Evolutionary conservation across 1,139 yeast species (phyloP).

Genomic region (Arxiozyma slooffiae): DNA sequence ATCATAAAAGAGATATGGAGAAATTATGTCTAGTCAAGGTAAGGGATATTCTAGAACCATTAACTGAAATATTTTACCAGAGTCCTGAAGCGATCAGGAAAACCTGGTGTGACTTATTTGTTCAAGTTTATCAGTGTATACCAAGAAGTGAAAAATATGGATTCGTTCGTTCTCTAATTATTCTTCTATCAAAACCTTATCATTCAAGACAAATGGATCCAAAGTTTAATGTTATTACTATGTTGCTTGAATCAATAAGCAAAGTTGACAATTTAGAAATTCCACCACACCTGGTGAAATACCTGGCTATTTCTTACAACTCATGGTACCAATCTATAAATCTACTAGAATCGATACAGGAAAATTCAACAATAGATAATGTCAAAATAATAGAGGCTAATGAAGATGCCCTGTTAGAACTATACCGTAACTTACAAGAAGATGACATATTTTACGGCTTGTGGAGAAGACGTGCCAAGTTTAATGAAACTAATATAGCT

Average conservation of each 20-base stretch:
- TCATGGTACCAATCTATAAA: slow-evolving; percentile 89
- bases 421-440: slow-evolving; percentile 82
- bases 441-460: slow-evolving; percentile 96
- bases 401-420: slow-evolving; percentile 81
- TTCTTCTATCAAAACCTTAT: slow-evolving; percentile 78
- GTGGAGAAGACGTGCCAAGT: slow-evolving; percentile 94
- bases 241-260: slow-evolving; percentile 73
- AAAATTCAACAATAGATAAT: slow-evolving; percentile 55
- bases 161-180: slow-evolving; percentile 68
- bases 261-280: slow-evolving; percentile 61
- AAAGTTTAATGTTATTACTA: slow-evolving; percentile 80
- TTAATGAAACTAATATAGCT: slow-evolving; percentile 85
- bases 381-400: slow-evolving; percentile 74
- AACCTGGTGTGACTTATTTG: slow-evolving; percentile 83
- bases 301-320: slow-evolving; percentile 75
- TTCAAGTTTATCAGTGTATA: slow-evolving; percentile 62
- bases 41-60: slow-evolving; percentile 54
- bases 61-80: slow-evolving; percentile 74
- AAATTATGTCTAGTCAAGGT: slow-evolving; percentile 42
- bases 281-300: slow-evolving; percentile 94
- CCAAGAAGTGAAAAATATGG: slow-evolving; percentile 76
- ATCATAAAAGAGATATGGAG: slow-evolving; percentile 46
- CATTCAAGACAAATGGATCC: slow-evolving; percentile 81
- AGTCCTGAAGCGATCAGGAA: slow-evolving; percentile 69
- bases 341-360: slow-evolving; percentile 67